phyloP scores from a whole-genome alignment of 495 filamentous ascomycete species.

The Chaetomium fimeti region DNA sequence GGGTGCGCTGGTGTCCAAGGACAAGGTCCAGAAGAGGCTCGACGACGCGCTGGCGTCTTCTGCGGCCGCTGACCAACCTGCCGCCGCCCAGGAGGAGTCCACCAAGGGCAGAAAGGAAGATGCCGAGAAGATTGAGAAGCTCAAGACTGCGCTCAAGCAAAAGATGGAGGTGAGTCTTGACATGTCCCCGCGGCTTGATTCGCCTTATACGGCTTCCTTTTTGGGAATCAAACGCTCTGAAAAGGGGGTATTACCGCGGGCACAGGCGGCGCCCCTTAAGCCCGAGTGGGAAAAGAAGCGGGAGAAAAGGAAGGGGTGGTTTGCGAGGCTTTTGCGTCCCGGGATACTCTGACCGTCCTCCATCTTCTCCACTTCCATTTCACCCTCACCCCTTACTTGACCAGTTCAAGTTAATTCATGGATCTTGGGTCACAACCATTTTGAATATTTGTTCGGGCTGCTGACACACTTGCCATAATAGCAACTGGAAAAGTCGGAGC shows the following conservation, averaged over 20 bases:
- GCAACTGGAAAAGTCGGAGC: slow-evolving; percentile 53
- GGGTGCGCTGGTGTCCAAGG: slow-evolving; percentile 52
- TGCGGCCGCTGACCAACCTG: background rate
- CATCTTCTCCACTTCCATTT: background rate
- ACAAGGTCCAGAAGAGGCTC: slow-evolving; percentile 53
- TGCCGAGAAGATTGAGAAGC: slow-evolving; percentile 52
- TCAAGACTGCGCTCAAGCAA: slow-evolving; percentile 46
- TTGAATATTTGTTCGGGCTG: background rate
- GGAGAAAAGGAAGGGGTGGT: background rate
- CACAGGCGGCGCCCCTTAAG: background rate
- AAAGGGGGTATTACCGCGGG: background rate
- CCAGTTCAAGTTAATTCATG: background rate
- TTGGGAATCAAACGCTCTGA: background rate
- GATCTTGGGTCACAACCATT: background rate
- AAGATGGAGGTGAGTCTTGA: slow-evolving; percentile 47
- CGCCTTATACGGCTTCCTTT: slow-evolving; percentile 17
- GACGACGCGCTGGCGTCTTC: slow-evolving; percentile 36
- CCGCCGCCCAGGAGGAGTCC: slow-evolving; percentile 15
- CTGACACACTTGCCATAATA: slow-evolving; percentile 21
- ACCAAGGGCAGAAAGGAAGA: slow-evolving; percentile 48
- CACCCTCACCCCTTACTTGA: background rate
- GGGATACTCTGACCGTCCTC: background rate
- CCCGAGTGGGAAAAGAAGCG: background rate
- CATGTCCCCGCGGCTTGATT: slow-evolving; percentile 16
- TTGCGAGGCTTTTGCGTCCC: background rate